Base-by-base conservation (phyloP, 768 basidiomycete genomes). In the Leccinellum luteum region DNA sequence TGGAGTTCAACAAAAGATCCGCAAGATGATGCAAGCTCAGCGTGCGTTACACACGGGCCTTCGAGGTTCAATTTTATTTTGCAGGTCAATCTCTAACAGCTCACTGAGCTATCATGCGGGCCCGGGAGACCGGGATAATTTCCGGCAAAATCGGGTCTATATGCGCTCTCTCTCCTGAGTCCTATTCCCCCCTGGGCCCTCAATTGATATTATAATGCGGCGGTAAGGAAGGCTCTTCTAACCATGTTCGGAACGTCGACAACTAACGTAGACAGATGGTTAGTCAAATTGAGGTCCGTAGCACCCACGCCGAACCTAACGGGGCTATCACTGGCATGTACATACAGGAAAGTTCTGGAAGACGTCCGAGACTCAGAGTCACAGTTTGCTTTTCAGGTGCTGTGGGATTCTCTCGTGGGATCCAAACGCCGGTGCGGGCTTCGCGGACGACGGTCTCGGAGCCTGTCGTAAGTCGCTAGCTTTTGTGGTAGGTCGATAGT, bases 381-480 rank as follows among this genome's bases (percentile, higher is more conserved):
- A 32, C 31, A 8, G 34, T n/a, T 51, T 21, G 10, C 41, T 43
- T 19, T 13, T 43, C 7, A 1, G 12, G n/a, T 23, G 15, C 35
- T 10, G 15, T 19, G n/a, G 44, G 19, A 51, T 48, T 35, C 34
- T 35, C 15, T n/a, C n/a, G 14, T 25, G 25, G 25, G 35, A 21
- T 27, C 3, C 57, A 58, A 52, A 28, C 58, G 56, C 43, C 58
- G n/a, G 23, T 45, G 52, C 59, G 49, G 1, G 5, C 61, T 59
- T 51, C 43, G 55, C 51, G 56, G 49, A 54, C 55, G n/a, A 45
- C 45, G 10, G 2, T 31, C 51, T 19, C 49, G 23, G 55, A 55
- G 50, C 54, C 12, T 44, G 28, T 57, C 28, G 48, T 55, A 35
- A 28, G 54, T 48, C 23, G 50, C 53, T 8, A 8, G 54, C 55